phyloP scores from a whole-genome alignment of 768 basidiomycete genomes.

The Boletus bicolor region DNA sequence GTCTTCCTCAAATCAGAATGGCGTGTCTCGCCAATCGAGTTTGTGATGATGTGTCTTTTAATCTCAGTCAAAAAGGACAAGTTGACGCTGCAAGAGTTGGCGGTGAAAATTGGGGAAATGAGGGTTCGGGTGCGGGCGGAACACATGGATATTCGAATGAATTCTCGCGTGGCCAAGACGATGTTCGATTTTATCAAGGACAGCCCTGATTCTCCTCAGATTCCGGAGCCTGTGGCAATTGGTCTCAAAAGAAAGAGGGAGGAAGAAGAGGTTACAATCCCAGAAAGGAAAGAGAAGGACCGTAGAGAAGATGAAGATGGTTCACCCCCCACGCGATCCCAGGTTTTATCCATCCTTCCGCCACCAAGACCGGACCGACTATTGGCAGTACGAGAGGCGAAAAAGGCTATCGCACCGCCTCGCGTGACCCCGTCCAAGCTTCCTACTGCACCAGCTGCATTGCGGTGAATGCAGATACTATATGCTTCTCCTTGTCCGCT shows the following conservation, averaged over 20 bases:
- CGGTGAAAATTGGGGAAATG: conserved; percentile 48
- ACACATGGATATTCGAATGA: conserved; percentile 68
- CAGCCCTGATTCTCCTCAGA: not conserved
- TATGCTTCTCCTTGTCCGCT: not conserved
- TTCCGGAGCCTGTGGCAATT: not conserved
- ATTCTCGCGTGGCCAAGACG: conserved; percentile 52
- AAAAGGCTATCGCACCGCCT: conserved; percentile 19
- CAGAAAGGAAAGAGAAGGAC: conserved; percentile 16
- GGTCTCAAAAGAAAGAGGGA: conserved; percentile 28
- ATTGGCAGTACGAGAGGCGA: conserved; percentile 13
- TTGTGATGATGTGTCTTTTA: conserved; percentile 54
- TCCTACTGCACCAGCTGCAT: not conserved
- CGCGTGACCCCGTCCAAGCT: conserved; percentile 4
- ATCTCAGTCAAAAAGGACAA: conserved; percentile 47
- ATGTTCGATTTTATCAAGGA: conserved; percentile 51
- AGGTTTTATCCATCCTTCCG: not conserved
- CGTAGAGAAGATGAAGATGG: conserved; percentile 5
- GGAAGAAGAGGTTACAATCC: conserved; percentile 8
- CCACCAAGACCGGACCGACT: conserved; percentile 24
- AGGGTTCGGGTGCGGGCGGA: conserved; percentile 48
- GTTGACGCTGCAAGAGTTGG: conserved; percentile 39
- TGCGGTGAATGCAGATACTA: conserved; percentile 3
- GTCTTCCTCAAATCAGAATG: conserved; percentile 39
- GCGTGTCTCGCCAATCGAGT: conserved; percentile 68
- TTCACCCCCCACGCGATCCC: not conserved